Percentiles rank a stretch among this genome's conserved stretches.
Conservation (phyloP, 148 eudicot genomes). For the Arbutus unedo region DNA sequence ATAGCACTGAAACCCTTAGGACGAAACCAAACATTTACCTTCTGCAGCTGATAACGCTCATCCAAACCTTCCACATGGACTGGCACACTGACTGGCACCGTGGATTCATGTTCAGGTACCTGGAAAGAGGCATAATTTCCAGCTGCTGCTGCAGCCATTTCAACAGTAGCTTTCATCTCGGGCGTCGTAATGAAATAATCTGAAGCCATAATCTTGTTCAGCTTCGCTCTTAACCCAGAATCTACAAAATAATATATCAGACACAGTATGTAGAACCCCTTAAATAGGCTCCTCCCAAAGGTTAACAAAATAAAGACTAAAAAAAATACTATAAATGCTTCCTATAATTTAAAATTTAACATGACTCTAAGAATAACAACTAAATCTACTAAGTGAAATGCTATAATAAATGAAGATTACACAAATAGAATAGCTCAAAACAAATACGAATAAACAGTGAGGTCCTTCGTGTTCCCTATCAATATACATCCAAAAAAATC, state of each 20-base stretch:
- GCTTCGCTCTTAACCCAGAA: constrained; percentile 68
- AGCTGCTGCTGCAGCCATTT: constrained; percentile 76
- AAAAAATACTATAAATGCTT: background rate
- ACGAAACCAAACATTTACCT: constrained; percentile 34
- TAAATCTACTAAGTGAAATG: background rate
- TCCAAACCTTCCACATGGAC: constrained; percentile 48
- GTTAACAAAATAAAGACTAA: background rate
- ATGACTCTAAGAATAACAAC: background rate
- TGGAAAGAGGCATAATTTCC: constrained; percentile 66
- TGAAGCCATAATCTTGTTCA: constrained; percentile 75
- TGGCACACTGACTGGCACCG: constrained; percentile 38
- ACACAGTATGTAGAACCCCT: background rate
- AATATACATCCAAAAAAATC: background rate
- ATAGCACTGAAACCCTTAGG: background rate
- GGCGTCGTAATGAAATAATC: constrained; percentile 73
- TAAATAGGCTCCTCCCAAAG: background rate
- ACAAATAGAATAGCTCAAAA: background rate
- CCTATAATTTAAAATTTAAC: background rate
- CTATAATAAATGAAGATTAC: background rate
- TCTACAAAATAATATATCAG: constrained; percentile 37
- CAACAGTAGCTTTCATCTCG: constrained; percentile 67
- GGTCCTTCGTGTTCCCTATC: background rate
- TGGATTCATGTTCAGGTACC: constrained; percentile 37
- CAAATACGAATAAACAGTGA: background rate
- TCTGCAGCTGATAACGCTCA: constrained; percentile 42